Conservation (phyloP, 2,329 filamentous ascomycete genomes). For the Tolypocladium sp. region DNA sequence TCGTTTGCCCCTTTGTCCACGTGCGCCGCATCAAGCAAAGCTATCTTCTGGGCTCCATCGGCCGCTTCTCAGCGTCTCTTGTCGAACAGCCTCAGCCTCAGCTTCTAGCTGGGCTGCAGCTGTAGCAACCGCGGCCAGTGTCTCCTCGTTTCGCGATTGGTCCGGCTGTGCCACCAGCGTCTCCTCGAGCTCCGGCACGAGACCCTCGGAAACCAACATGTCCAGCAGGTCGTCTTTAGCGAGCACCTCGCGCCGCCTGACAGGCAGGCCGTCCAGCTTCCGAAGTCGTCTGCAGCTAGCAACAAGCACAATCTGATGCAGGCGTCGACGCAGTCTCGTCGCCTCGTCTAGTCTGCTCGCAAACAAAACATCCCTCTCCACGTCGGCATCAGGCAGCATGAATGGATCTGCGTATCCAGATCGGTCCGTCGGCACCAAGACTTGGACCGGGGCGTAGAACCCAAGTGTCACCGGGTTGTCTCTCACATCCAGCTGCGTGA, state of each 20-base stretch:
- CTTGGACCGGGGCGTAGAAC: constrained; percentile 64
- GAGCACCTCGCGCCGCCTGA: constrained; percentile 42
- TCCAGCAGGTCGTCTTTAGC: constrained; percentile 46
- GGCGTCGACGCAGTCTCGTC: constrained; percentile 66
- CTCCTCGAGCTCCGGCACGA: constrained; percentile 27
- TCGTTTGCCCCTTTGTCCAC: neutral
- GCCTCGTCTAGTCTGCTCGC: constrained; percentile 66
- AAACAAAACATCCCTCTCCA: constrained; percentile 56
- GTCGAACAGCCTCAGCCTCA: constrained; percentile 3
- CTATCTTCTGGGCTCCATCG: constrained; percentile 33
- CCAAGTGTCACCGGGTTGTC: constrained; percentile 83
- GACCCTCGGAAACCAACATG: constrained; percentile 40
- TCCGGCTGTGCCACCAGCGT: constrained; percentile 14
- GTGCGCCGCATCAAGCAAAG: constrained; percentile 24
- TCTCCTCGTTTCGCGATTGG: neutral
- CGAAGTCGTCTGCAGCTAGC: constrained; percentile 59
- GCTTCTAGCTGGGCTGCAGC: constrained; percentile 8
- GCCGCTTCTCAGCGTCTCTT: constrained; percentile 15
- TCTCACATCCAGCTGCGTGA: constrained; percentile 68
- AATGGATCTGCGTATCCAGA: constrained; percentile 38
- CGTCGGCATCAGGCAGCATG: constrained; percentile 49
- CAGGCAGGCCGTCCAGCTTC: constrained; percentile 63
- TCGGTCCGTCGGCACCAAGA: constrained; percentile 29
- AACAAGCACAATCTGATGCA: constrained; percentile 75
- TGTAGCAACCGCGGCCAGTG: constrained; percentile 2